phyloP scores from a whole-genome alignment of 768 basidiomycete species.

The Pholiota conissans region DNA sequence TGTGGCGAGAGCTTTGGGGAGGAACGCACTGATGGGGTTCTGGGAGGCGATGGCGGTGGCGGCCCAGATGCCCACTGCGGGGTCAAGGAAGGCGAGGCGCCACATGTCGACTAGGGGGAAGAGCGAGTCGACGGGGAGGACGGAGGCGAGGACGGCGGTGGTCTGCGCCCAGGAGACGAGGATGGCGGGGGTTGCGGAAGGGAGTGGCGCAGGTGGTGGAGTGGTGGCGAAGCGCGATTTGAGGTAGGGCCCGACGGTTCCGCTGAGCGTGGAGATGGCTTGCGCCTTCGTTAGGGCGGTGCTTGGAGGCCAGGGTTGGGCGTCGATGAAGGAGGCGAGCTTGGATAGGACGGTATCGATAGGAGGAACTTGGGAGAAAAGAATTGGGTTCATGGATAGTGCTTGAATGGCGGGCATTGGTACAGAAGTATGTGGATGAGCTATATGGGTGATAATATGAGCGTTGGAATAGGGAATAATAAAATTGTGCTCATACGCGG shows the following conservation, averaged over 20 bases:
- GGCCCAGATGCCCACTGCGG: conserved; percentile 52
- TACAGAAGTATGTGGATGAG: conserved; percentile 71
- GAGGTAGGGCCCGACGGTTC: conserved; percentile 61
- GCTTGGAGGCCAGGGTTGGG: conserved; percentile 32
- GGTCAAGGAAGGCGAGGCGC: conserved; percentile 74
- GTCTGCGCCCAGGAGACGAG: conserved; percentile 50
- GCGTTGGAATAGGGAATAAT: background rate
- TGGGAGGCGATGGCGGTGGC: conserved; percentile 34
- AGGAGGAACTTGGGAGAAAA: conserved; percentile 71
- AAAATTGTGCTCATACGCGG: conserved; percentile 62
- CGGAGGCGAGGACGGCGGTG: conserved; percentile 40
- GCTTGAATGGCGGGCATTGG: conserved; percentile 60
- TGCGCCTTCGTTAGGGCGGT: conserved; percentile 30
- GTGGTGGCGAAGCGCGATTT: conserved; percentile 49
- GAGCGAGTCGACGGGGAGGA: conserved; percentile 53
- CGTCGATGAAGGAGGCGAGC: conserved; percentile 61
- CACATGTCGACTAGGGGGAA: conserved; percentile 87
- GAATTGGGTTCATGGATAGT: conserved; percentile 70
- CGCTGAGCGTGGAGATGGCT: conserved; percentile 50
- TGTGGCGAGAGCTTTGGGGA: conserved; percentile 41
- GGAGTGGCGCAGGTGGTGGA: conserved; percentile 15
- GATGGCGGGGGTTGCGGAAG: conserved; percentile 35
- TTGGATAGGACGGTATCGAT: conserved; percentile 65
- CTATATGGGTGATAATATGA: conserved; percentile 35
- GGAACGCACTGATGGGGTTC: conserved; percentile 44